These are phyloP conservation scores for Debaryomyces maramus DNA, from an alignment of 805 yeast genomes.

Conservation along the genomic window DNA sequence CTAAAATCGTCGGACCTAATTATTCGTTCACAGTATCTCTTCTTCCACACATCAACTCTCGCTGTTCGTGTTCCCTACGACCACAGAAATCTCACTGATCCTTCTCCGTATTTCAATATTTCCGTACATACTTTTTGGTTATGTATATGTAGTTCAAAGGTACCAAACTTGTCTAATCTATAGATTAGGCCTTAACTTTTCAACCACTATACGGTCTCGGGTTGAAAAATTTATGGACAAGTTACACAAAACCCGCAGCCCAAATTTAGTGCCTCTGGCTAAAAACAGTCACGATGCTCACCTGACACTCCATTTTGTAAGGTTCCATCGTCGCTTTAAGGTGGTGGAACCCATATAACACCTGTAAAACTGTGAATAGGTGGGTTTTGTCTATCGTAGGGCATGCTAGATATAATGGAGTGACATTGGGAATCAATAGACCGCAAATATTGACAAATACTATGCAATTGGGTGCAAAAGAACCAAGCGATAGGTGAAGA, in stretches of 20 bases:
- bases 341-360: no score
- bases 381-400: no score
- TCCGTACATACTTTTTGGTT: slow-evolving; percentile 9
- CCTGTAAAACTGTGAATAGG: no score
- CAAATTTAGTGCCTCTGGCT: slow-evolving; percentile 4
- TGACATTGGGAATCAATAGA: no score
- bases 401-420: no score
- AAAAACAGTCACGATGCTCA: slow-evolving; percentile 15
- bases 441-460: no score
- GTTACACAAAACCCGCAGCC: neutral
- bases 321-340: no score
- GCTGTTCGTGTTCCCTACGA: no score
- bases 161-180: neutral
- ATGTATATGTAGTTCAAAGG: slow-evolving; percentile 1
- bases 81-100: no score
- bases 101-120: neutral
- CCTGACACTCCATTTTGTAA: slow-evolving; percentile 8
- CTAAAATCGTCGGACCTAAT: no score
- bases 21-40: no score
- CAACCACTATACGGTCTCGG: neutral
- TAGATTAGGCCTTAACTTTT: neutral
- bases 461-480: neutral
- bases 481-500: slow-evolving; percentile 1
- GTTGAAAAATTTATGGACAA: neutral
- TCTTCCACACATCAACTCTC: no score